These are phyloP conservation scores for Monsonia emarginata DNA, from an alignment of 441 rosid species.

Conservation along the genomic window DNA sequence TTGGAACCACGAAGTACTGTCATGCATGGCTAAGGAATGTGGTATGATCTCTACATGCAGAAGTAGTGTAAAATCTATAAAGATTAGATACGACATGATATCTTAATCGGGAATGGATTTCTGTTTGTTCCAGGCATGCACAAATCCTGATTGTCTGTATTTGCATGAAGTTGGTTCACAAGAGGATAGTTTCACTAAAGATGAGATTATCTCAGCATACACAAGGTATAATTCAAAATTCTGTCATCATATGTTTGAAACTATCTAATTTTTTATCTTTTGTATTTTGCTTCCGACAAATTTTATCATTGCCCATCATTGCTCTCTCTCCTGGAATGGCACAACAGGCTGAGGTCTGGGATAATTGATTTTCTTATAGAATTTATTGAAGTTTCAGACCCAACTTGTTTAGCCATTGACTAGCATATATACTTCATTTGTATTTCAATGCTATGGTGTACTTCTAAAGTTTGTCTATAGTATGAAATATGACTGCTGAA, in stretches of 20 bases:
- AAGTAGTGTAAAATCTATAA: neutral
- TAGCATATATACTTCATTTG: too few relatives aligned
- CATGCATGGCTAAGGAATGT: slow-evolving; percentile 64
- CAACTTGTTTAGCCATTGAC: too few relatives aligned
- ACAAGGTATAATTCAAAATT: slow-evolving; percentile 40
- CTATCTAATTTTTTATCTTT: neutral
- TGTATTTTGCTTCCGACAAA: neutral
- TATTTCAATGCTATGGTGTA: neutral
- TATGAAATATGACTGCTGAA: neutral
- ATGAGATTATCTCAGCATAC: slow-evolving; percentile 67
- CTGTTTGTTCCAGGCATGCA: slow-evolving; percentile 51
- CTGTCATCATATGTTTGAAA: neutral
- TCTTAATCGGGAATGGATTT: slow-evolving; percentile 14
- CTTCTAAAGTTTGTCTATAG: neutral
- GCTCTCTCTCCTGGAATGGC: neutral
- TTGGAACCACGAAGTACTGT: slow-evolving; percentile 67
- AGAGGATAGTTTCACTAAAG: slow-evolving; percentile 83
- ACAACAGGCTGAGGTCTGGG: neutral
- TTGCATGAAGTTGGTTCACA: slow-evolving; percentile 84
- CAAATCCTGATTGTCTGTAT: slow-evolving; percentile 81
- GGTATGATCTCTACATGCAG: slow-evolving; percentile 24
- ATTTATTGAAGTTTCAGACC: too few relatives aligned
- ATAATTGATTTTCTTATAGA: neutral
- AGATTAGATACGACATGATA: neutral
- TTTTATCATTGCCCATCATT: neutral